Evolutionary conservation across 768 basidiomycete species (phyloP).

Genomic region (Lanmaoa pseudosensibilis): DNA sequence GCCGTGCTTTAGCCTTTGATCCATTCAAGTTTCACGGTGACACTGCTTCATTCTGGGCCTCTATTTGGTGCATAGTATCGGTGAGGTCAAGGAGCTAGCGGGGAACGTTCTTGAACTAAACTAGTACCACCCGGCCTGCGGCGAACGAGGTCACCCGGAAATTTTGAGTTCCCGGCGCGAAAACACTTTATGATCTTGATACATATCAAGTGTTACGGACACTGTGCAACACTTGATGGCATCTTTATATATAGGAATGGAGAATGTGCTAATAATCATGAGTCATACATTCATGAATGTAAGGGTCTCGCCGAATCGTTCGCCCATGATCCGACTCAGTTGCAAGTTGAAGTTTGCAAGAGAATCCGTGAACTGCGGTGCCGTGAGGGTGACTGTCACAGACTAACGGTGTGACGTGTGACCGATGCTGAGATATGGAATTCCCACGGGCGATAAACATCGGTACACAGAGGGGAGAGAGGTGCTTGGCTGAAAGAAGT

Average conservation of each 20-base stretch:
- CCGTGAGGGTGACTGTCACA: no score
- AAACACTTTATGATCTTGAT: not conserved
- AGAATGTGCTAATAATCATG: not conserved
- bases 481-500: constrained; percentile 13
- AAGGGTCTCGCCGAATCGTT: no score
- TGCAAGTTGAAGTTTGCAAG: no score
- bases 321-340: no score
- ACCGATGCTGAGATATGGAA: constrained; percentile 34
- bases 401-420: constrained; percentile 28
- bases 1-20: not conserved
- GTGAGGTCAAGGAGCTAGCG: no score
- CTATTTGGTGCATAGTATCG: not conserved
- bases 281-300: not conserved
- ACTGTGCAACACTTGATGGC: not conserved
- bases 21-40: not conserved
- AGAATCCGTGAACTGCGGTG: no score
- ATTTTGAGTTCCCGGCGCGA: not conserved
- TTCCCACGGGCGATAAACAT: constrained; percentile 39
- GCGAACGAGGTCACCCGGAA: not conserved
- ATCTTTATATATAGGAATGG: not conserved
- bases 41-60: not conserved
- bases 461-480: constrained; percentile 30
- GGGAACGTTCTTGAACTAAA: no score
- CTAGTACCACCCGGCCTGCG: no score
- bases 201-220: not conserved